Conservation (phyloP, 805 yeast species). For the Candida michaelii region DNA sequence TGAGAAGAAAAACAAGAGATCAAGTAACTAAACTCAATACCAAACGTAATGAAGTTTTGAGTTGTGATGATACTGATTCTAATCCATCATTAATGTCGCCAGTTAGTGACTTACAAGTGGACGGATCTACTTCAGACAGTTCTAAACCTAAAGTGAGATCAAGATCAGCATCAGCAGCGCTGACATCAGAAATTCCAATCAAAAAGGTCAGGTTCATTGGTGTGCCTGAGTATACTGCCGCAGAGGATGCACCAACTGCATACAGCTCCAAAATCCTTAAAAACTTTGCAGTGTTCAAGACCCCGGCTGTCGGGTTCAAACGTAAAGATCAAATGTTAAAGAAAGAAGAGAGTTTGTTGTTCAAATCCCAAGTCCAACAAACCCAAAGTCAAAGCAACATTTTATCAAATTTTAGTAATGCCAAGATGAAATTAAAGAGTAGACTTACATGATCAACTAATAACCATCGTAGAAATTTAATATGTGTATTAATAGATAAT, state of each 20-base stretch:
- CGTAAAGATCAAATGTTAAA: constrained; percentile 38
- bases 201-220: constrained; percentile 55
- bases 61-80: constrained; percentile 15
- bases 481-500: not conserved
- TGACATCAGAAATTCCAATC: constrained; percentile 9
- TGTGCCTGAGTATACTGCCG: constrained; percentile 50
- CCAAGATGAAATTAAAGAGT: constrained; percentile 8
- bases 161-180: constrained; percentile 5
- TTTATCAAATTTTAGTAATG: constrained; percentile 4
- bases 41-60: constrained; percentile 27
- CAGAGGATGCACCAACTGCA: constrained; percentile 55
- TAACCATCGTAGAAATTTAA: too few relatives aligned
- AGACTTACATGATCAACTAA: constrained; percentile 2
- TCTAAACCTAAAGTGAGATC: constrained; percentile 2
- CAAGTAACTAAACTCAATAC: constrained; percentile 30
- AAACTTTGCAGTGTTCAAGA: constrained; percentile 38
- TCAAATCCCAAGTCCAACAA: constrained; percentile 18
- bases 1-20: constrained; percentile 18
- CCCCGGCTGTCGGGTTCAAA: constrained; percentile 22
- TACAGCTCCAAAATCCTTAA: constrained; percentile 35
- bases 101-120: not conserved
- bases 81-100: constrained; percentile 9
- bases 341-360: constrained; percentile 40
- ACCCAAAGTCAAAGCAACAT: not conserved
- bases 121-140: not conserved